phyloP scores from a whole-genome alignment of 805 yeast genomes.

The Lipomyces starkeyi region DNA sequence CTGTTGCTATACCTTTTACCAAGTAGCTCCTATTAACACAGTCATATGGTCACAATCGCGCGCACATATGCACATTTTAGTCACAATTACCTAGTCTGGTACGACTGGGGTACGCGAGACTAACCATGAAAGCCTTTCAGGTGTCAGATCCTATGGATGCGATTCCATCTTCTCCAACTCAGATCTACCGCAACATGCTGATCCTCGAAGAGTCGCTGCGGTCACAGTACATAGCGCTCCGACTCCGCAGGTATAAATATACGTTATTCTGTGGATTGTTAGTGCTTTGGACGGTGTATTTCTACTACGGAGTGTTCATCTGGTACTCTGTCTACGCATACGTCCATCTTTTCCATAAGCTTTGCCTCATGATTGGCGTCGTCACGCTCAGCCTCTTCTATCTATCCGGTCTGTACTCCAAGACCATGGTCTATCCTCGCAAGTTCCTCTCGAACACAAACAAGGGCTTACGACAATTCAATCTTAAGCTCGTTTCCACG shows the following conservation, averaged over 20 bases:
- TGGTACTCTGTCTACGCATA: conserved; percentile 49
- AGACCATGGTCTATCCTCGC: conserved; percentile 83
- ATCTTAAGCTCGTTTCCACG: conserved; percentile 47
- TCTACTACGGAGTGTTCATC: conserved; percentile 44
- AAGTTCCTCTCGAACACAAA: conserved; percentile 81
- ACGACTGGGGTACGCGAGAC: conserved; percentile 1
- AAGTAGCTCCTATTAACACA: background rate
- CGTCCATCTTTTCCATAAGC: conserved; percentile 45
- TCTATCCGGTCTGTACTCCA: conserved; percentile 85
- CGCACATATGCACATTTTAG: background rate
- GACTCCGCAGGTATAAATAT: conserved; percentile 66
- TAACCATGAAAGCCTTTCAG: background rate
- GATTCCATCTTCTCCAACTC: conserved; percentile 45
- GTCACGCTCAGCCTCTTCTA: conserved; percentile 79
- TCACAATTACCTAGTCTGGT: background rate
- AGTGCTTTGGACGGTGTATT: conserved; percentile 41
- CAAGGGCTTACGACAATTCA: conserved; percentile 84
- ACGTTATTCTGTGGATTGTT: conserved; percentile 54
- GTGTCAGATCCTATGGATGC: conserved; percentile 27
- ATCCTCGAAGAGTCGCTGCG: conserved; percentile 86
- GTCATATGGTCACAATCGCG: background rate
- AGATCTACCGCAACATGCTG: conserved; percentile 78
- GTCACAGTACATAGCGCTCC: conserved; percentile 77
- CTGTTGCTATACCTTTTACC: too few relatives aligned
- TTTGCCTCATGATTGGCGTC: conserved; percentile 61